Conservation (phyloP, 2,329 filamentous ascomycete genomes). For the Alternaria sp. region DNA sequence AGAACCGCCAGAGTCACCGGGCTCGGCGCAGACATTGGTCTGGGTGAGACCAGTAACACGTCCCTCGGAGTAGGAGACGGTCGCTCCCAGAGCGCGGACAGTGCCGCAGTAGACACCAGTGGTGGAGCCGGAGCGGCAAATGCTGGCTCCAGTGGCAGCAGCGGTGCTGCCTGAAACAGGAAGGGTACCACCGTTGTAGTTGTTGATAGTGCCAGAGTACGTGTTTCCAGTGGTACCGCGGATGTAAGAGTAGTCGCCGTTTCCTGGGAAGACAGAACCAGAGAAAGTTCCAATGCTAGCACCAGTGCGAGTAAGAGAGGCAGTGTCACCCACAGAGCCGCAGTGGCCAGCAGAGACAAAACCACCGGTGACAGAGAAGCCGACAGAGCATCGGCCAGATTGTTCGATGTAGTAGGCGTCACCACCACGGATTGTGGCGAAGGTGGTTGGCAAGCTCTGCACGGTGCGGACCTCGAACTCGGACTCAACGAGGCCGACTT, state of each 20-base stretch:
- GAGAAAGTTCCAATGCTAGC: slow-evolving; percentile 50
- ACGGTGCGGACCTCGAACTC: slow-evolving; percentile 54
- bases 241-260: slow-evolving; percentile 51
- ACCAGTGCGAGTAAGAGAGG: slow-evolving; percentile 45
- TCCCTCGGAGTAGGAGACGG: slow-evolving; percentile 53
- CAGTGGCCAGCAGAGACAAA: slow-evolving; percentile 56
- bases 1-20: slow-evolving; percentile 55
- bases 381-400: slow-evolving; percentile 51
- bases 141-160: slow-evolving; percentile 47
- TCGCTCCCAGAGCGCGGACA: slow-evolving; percentile 48
- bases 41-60: slow-evolving; percentile 54
- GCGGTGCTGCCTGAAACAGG: slow-evolving; percentile 53
- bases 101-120: slow-evolving; percentile 54
- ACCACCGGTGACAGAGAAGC: slow-evolving; percentile 54
- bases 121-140: slow-evolving; percentile 57
- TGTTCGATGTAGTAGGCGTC: slow-evolving; percentile 53
- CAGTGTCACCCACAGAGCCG: slow-evolving; percentile 43
- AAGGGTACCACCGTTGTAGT: slow-evolving; percentile 49
- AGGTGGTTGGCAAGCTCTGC: slow-evolving; percentile 46
- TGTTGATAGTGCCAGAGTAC: slow-evolving; percentile 39
- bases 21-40: slow-evolving; percentile 55
- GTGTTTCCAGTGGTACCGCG: slow-evolving; percentile 49
- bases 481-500: slow-evolving; percentile 50
- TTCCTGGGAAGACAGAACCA: slow-evolving; percentile 53
- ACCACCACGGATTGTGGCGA: slow-evolving; percentile 50